Evolutionary conservation across 2,329 filamentous ascomycete species (phyloP), one percentile per base, ranked within the genome.

Genomic region (Blumeria graminis): DNA sequence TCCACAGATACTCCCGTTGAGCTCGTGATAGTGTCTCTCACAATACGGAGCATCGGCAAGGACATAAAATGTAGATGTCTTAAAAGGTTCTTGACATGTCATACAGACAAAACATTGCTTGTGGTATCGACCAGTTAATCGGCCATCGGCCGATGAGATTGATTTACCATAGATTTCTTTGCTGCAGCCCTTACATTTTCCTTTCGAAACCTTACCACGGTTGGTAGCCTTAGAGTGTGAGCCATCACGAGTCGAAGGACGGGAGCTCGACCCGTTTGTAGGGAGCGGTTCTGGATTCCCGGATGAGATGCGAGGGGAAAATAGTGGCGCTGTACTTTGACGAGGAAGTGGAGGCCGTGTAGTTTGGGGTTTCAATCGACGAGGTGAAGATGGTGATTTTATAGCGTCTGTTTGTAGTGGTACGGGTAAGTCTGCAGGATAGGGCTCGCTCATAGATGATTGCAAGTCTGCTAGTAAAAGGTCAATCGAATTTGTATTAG

Each of bases 51-150:
- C 76, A 69, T 98, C 87, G 61, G 84, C 71, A 58, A 88, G 77
- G 10, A 98, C 89, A 67, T 98, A 98, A 64, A 96, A 96, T 58
- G 92, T 88, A 1, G 86, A 78, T 0, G 88, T 94, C 18, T 81
- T 74, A 65, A 96, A 98, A 0, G 88, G 82, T 56, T 81, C 76
- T 10, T 74, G 73, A 71, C 92, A 98, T 1, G 84, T 88, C 4
- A 80, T 78, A 74, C 92, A 98, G 10, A 90, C 85, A 66, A 98
- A 96, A 68, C 90, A 98, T 4, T 83, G 77, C 68, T 93, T 94
- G 73, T 98, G 92, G 68, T 94, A 98, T 60, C 88, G 82, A 9
- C 92, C 92, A 0, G 86, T 94, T 28, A 98, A 73, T 28, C 89
- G 82, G 14, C 92, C 92, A 63, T 95, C 92, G 0, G 88, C 88